Evolutionary conservation across 225 moss, liverwort and hornwort genomes (phyloP), one percentile per base, ranked within the genome.

Genomic region (Bryoerythrophyllum caledonicum): DNA sequence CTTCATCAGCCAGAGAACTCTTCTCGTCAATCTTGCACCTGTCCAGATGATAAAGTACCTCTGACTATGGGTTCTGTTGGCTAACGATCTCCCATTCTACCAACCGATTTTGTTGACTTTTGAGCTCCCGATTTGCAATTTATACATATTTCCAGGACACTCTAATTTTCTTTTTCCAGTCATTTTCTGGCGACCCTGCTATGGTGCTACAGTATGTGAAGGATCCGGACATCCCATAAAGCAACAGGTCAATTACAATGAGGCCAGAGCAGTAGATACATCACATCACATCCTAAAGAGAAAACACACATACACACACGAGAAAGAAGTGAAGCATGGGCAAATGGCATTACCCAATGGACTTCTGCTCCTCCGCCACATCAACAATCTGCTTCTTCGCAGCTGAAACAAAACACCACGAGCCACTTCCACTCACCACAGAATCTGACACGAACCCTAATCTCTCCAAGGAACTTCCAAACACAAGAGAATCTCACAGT

Each of bases 341-440:
- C 3, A 46, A 65, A 77, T 64, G 6, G 46, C 25, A 40, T 38
- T 78, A 84, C 84, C 54, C 74, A 5, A 66, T 37, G 32, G 77
- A 84, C n/a, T 41, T 35, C 19, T 69, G 43, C 71, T 78, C 70
- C 46, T 65, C 65, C 48, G 66, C n/a, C 25, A 37, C 66, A 69
- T 51, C 70, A 28, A 35, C 70, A 30, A 20, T 38, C 48, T 58
- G 24, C 63, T 63, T 68, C 63, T 63, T 68, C 40, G 28, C 60
- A 72, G 27, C 83, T 83, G 80, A 73, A 60, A 70, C 11, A 37
- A 77, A 70, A 55, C 14, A 81, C 20, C 76, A 81, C 43, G 72
- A 67, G 54, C 24, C 24, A 62, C 61, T 76, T 24, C 59, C 41
- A 40, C 34, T 59, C 67, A 65, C 60, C 40, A 40, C 40, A 44